phyloP scores from a whole-genome alignment of 164 flowering plant species.

The Berberis thunbergii region DNA sequence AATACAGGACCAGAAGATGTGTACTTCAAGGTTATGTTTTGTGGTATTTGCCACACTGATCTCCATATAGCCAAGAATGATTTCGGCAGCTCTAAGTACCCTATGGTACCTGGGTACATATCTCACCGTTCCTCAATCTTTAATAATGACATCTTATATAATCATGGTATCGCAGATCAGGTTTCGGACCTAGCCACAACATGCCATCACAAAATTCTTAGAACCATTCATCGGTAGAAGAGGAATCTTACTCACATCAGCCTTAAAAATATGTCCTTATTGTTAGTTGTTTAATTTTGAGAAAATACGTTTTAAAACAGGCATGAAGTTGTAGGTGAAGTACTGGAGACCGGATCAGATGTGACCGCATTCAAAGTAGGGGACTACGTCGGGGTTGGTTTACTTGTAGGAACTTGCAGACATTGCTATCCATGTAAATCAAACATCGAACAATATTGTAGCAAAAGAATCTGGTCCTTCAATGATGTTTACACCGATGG shows the following conservation, averaged over 20 bases:
- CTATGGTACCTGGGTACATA: constrained; percentile 26
- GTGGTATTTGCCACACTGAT: constrained; percentile 17
- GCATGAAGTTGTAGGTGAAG: constrained; percentile 15
- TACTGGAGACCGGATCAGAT: constrained; percentile 7
- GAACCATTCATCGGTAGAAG: no score
- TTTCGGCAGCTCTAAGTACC: constrained; percentile 18
- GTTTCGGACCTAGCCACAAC: no score
- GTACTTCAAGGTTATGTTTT: constrained; percentile 23
- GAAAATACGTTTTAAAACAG: neutral
- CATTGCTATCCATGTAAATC: constrained; percentile 55
- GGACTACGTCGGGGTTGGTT: constrained; percentile 11
- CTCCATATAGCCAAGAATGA: constrained; percentile 15
- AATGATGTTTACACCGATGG: constrained; percentile 88
- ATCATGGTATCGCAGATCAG: no score
- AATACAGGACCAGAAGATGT: constrained; percentile 81
- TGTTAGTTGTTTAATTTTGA: neutral
- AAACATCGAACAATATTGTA: constrained; percentile 84
- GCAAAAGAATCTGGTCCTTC: constrained; percentile 82
- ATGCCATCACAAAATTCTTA: no score
- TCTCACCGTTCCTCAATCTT: neutral
- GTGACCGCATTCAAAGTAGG: constrained; percentile 12
- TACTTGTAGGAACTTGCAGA: constrained; percentile 11
- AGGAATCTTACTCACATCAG: no score
- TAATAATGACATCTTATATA: neutral
- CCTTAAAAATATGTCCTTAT: neutral